A percentile compares a stretch with the other conserved stretches of the same genome.
These are phyloP conservation scores for Maudiozyma pseudohumilis DNA, from an alignment of 805 yeast genomes.

Conservation along the genomic window DNA sequence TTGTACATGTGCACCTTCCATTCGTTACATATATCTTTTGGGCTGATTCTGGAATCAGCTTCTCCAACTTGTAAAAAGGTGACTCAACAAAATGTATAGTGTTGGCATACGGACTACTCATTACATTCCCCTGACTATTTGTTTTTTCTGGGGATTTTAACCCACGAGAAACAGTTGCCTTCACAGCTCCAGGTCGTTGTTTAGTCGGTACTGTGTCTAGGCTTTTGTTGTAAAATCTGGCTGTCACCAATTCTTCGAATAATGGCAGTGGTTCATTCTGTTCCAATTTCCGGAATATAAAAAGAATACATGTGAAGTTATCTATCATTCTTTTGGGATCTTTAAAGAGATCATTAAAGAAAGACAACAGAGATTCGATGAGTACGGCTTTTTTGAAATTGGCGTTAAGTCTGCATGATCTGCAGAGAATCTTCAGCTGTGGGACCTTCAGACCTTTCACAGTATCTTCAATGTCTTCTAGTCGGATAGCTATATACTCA, in stretches of 20 bases:
- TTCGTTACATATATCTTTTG: conserved; percentile 26
- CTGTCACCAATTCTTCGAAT: neutral
- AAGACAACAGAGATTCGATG: conserved; percentile 40
- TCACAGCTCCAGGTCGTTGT: neutral
- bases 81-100: conserved; percentile 36
- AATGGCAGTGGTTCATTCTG: neutral
- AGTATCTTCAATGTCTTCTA: neutral
- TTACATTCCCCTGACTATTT: neutral
- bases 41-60: conserved; percentile 43
- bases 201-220: neutral
- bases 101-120: conserved; percentile 2
- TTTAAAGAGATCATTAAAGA: conserved; percentile 6
- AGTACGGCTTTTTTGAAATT: conserved; percentile 55
- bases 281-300: neutral
- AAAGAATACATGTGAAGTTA: neutral
- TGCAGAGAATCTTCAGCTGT: conserved; percentile 43
- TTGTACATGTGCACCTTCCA: conserved; percentile 36
- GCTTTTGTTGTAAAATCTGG: neutral
- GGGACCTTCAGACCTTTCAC: conserved; percentile 33
- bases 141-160: neutral
- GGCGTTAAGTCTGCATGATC: conserved; percentile 37
- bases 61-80: conserved; percentile 45
- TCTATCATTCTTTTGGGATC: neutral
- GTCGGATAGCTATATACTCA: too few species aligned
- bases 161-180: neutral